Base-by-base conservation (phyloP, 2,329 filamentous ascomycete genomes). In the Alternaria burnsii region DNA sequence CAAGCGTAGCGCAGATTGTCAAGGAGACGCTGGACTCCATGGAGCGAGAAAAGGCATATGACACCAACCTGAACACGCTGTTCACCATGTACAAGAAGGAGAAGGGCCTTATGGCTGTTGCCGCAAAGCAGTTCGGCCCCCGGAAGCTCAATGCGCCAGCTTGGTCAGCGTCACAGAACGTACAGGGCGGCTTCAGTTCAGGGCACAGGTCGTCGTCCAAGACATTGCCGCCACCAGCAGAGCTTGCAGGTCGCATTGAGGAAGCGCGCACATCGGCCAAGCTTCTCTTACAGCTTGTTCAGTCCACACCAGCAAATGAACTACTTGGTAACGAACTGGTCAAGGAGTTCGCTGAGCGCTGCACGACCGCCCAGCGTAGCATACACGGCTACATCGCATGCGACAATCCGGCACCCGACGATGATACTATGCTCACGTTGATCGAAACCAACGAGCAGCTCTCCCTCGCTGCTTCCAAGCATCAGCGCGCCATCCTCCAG, bases 361-460 rank as follows among this genome's bases (percentile, higher is more conserved):
- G 94, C 75, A 88, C 90, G 65, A 87, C 88, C 56, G 94, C 94
- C 5, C 90, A 91, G 53, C 86, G 89, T 55, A 92, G 91, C 73
- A 88, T 98, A 69, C 93, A 97, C 73, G 84, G 85, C 32, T 98
- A 96, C 80, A 97, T 98, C 83, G 85, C 89, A 42, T 87, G 89
- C 47, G 89, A 91, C 58, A 87, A 92, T 74, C 94, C 94, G 0
- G 76, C 87, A 1, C 94, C 94, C 0, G 95, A 98, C 77, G 94
- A 97, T 72, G 91, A 97, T 68, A 98, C 94, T 1, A 93, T 98
- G 86, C 89, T 95, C 75, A 94, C 89, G 14, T 82, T 99, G 63
- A 97, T 99, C 72, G 93, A 97, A 78, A 95, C 93, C 14, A 97
- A 97, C 76, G 95, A 98, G 78, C 91, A 94, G 75, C 84, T 99